Evolutionary conservation across 1,284 basidiomycete species (phyloP).

Genomic region (Dichomitus squalens): DNA sequence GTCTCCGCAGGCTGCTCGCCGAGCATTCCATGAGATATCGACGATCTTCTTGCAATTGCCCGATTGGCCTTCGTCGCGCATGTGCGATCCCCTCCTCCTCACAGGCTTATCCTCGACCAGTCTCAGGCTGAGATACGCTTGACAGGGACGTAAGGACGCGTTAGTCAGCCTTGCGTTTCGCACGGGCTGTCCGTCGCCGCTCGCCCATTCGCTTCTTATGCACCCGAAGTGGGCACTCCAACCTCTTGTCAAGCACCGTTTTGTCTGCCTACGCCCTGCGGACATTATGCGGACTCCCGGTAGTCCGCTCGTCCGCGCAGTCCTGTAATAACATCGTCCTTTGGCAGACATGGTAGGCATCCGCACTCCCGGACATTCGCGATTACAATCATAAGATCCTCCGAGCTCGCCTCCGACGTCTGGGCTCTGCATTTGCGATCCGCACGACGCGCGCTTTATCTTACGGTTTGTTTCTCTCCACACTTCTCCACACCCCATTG

Average conservation of each 20-base stretch:
- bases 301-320: neutral
- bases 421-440: too few relatives aligned
- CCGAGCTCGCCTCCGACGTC: too few relatives aligned
- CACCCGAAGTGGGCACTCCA: neutral
- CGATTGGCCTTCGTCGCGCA: neutral
- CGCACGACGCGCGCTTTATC: too few relatives aligned
- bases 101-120: neutral
- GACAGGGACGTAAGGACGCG: neutral
- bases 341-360: neutral
- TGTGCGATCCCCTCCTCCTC: conserved; percentile 7
- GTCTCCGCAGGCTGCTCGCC: too few relatives aligned
- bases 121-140: neutral
- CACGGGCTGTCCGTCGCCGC: conserved; percentile 1
- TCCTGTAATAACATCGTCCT: neutral
- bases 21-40: too few relatives aligned
- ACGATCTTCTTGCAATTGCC: conserved; percentile 9
- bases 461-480: neutral
- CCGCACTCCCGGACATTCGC: neutral
- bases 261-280: neutral
- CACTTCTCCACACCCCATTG: neutral
- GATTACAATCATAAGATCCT: neutral
- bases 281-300: conserved; percentile 9
- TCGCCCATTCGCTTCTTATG: neutral
- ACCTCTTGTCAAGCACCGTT: neutral
- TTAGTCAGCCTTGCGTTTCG: neutral